A percentile compares a stretch with the other conserved stretches of the same genome.
These are phyloP conservation scores for Geotrichum aggregatum DNA, from an alignment of 1,139 yeast species.

Conservation along the genomic window DNA sequence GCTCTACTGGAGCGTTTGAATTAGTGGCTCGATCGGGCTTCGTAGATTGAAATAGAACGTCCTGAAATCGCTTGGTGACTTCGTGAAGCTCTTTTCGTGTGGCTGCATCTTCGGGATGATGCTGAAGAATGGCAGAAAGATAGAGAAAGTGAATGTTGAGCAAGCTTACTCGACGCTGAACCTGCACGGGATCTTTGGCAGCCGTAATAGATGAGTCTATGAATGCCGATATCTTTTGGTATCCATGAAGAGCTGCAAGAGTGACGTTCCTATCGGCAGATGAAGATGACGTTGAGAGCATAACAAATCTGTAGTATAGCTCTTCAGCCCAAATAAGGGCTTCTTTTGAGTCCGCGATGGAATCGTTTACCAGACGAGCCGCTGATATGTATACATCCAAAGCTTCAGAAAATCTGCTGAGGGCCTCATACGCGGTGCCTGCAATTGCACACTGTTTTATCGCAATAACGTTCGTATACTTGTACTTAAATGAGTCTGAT, in stretches of 20 bases:
- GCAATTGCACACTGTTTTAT: slow-evolving; percentile 30
- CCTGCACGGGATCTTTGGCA: slow-evolving; percentile 6
- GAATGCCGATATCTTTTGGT: slow-evolving; percentile 23
- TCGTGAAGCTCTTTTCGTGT: slow-evolving; percentile 19
- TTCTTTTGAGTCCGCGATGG: slow-evolving; percentile 24
- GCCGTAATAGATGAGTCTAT: slow-evolving; percentile 1
- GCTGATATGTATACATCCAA: slow-evolving; percentile 26
- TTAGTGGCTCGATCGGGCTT: slow-evolving; percentile 39
- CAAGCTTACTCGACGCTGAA: slow-evolving; percentile 22
- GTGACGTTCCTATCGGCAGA: slow-evolving; percentile 22
- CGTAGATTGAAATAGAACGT: slow-evolving; percentile 28
- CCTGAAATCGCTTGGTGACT: slow-evolving; percentile 22
- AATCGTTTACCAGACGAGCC: slow-evolving; percentile 14
- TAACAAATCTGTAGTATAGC: slow-evolving; percentile 27
- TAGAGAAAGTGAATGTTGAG: slow-evolving; percentile 24
- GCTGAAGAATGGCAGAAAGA: slow-evolving; percentile 22
- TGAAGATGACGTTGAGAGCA: slow-evolving; percentile 23
- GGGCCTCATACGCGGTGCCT: slow-evolving; percentile 31
- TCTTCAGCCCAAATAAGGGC: slow-evolving; percentile 30
- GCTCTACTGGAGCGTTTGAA: slow-evolving; percentile 36
- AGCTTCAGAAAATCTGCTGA: slow-evolving; percentile 27
- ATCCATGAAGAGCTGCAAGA: slow-evolving; percentile 28
- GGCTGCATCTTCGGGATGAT: slow-evolving; percentile 19
- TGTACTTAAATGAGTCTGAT: not conserved
- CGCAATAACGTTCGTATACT: slow-evolving; percentile 27